A percentile compares a stretch with the other conserved stretches of the same genome.
Conservation (phyloP, 2,329 filamentous ascomycete genomes). For the Cladosporium sp. region DNA sequence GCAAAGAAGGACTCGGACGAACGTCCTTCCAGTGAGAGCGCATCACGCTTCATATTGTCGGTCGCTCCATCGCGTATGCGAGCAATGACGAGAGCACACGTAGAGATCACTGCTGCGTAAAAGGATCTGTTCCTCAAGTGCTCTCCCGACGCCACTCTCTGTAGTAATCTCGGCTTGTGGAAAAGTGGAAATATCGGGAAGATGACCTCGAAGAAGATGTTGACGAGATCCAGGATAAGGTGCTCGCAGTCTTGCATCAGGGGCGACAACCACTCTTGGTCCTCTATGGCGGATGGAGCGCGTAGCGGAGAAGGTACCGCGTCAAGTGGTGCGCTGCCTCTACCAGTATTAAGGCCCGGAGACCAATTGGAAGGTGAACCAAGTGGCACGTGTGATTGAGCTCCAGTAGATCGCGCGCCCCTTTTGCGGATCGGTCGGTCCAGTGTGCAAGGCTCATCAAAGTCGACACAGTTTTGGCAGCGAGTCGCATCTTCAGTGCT, state of each 20-base stretch:
- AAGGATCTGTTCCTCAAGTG: constrained; percentile 1
- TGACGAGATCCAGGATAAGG: constrained; percentile 40
- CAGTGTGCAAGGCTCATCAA: constrained; percentile 42
- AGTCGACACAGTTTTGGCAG: constrained; percentile 45
- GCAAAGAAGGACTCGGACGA: constrained; percentile 38
- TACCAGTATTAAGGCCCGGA: no score
- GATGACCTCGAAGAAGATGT: constrained; percentile 48
- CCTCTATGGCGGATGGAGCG: not conserved
- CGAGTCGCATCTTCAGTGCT: constrained; percentile 25
- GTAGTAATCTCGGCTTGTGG: constrained; percentile 38
- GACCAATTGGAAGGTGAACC: not conserved
- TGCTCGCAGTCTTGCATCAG: constrained; percentile 24
- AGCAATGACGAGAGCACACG: constrained; percentile 43
- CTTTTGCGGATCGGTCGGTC: constrained; percentile 29
- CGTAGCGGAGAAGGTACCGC: not conserved
- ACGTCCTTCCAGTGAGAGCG: constrained; percentile 25
- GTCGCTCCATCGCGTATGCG: constrained; percentile 46
- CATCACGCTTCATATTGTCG: constrained; percentile 28
- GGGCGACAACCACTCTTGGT: not conserved
- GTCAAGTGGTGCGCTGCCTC: not conserved
- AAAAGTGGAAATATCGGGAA: constrained; percentile 51
- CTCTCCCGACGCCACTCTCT: not conserved
- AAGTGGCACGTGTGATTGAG: not conserved
- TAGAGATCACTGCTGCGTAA: not conserved
- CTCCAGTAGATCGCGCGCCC: constrained; percentile 25